phyloP scores from a whole-genome alignment of 208 protist species.

The Trypanosoma lewisi region DNA sequence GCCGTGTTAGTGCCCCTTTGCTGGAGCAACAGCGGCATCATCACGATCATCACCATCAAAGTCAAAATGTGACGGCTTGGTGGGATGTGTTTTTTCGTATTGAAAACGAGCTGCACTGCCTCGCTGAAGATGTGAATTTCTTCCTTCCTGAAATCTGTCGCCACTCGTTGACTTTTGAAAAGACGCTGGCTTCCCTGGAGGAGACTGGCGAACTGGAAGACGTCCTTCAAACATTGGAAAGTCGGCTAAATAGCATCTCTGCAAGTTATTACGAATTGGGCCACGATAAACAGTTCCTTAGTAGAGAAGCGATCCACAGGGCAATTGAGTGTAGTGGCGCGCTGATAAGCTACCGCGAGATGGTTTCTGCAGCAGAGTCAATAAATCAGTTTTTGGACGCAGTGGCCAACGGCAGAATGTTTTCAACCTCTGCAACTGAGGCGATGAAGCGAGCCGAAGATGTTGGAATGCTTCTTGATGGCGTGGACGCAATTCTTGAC shows the following conservation, averaged over 20 bases:
- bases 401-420: background rate
- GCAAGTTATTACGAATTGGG: background rate
- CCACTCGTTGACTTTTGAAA: background rate
- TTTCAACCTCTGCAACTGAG: background rate
- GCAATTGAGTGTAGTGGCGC: background rate
- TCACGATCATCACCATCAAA: background rate
- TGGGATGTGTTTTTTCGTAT: conserved; percentile 4
- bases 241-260: conserved; percentile 6
- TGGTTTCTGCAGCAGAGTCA: conserved; percentile 11
- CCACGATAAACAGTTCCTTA: background rate
- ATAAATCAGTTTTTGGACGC: conserved; percentile 6
- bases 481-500: conserved; percentile 14
- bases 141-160: conserved; percentile 4
- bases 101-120: conserved; percentile 10
- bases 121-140: conserved; percentile 7
- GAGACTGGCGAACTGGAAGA: conserved; percentile 7
- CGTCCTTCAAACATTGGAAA: background rate
- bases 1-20: background rate
- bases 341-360: conserved; percentile 2
- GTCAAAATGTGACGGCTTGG: background rate
- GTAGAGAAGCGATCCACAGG: conserved; percentile 9
- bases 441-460: conserved; percentile 8
- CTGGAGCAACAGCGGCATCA: too few relatives aligned
- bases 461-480: conserved; percentile 20
- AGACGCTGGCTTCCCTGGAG: background rate